Base-by-base conservation (phyloP, 805 yeast genomes). In the Schwanniomyces sp. region DNA sequence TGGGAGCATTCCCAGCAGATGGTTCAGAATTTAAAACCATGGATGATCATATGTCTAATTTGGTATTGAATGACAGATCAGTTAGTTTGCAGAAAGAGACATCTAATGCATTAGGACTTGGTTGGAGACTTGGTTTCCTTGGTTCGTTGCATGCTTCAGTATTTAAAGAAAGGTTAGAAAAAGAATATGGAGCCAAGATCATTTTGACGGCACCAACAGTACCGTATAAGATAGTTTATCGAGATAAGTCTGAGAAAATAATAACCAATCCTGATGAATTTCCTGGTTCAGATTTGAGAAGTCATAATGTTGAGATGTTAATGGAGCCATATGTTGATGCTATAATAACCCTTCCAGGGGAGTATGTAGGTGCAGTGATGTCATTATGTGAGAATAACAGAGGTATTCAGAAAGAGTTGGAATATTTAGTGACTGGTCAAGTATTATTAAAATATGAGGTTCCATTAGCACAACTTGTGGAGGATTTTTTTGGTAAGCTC, bases 1-100 rank as follows among this genome's bases (percentile, higher is more conserved):
- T 92, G 42, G 98, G 98, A 11, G 99, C 98, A 0, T 92, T 90
- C 57, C 98, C 99, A 0, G 94, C 97, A 0, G 96, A 92, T 59
- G 96, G 96, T 4, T 79, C 86, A 0, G 96, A 92, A 58, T 92
- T 92, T 64, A 87, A 88, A 51, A 85, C 80, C 25, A 76, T 92
- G 74, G 96, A 94, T 60, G 98, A 94, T 57, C 86, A 91, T 63
- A 82, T 92, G 66, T 88, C 86, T 57, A 91, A 90, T 59, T 74
- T 92, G 53, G 96, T 92, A 5, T 72, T 94, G 49, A 92, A 92
- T 63, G 99, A 92, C 62, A 80, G 97, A 57, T 86, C 96, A 0
- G 98, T 94, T 1, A 82, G 94, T 0, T 74, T 92, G 43, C 91
- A 88, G 57, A 82, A 91, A 57, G 97, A 92, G 58, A 88, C 96